These are phyloP conservation scores for Prunus mira DNA, from an alignment of 306 rosid genomes.

Conservation along the genomic window DNA sequence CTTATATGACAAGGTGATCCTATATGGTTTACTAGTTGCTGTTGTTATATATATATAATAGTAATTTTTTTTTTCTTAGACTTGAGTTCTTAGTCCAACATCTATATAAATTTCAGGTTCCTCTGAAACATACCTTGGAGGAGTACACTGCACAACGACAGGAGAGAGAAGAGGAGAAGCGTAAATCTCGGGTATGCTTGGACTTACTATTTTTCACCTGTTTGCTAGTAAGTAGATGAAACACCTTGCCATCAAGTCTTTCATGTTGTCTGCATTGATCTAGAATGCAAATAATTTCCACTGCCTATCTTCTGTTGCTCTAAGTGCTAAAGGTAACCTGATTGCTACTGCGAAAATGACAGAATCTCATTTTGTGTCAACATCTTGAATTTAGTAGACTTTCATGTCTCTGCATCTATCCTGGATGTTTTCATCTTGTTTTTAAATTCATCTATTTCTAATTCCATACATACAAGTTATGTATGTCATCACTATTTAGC, in stretches of 20 bases:
- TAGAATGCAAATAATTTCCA: background rate
- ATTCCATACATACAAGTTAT: background rate
- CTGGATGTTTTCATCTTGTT: background rate
- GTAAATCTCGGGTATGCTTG: slow-evolving; percentile 70
- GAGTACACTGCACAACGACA: slow-evolving; percentile 54
- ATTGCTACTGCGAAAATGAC: background rate
- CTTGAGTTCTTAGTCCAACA: slow-evolving; percentile 3
- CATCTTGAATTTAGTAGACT: background rate
- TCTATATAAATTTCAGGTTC: slow-evolving; percentile 44
- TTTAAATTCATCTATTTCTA: background rate
- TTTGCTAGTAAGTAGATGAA: background rate
- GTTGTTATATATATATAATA: background rate
- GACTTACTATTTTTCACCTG: background rate
- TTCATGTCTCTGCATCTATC: background rate
- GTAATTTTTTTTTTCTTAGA: background rate
- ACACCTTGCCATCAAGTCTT: background rate
- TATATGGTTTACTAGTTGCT: background rate
- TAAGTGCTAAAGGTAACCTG: background rate
- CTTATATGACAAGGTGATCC: slow-evolving; percentile 80
- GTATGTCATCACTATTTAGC: background rate
- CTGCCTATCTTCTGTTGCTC: background rate
- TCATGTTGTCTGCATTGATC: background rate
- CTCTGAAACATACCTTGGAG: slow-evolving; percentile 55
- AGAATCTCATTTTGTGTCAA: background rate
- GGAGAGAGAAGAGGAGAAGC: slow-evolving; percentile 77